Percentiles rank a stretch among this genome's conserved stretches.
Evolutionary conservation across 208 protist species (phyloP).

Genomic region (Crithidia bombi): DNA sequence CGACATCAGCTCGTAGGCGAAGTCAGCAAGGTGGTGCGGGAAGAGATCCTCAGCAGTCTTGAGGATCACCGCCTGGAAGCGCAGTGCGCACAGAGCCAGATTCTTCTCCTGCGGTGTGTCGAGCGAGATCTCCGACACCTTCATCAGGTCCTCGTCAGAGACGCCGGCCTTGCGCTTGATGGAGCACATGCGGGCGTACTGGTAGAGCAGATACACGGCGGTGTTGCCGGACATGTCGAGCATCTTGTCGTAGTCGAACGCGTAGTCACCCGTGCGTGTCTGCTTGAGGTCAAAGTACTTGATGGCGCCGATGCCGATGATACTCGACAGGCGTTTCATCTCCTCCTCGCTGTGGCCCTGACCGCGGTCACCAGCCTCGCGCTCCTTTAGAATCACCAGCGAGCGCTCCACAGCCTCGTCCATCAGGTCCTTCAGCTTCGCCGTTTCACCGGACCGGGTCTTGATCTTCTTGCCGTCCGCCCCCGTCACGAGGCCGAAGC

Average conservation of each 20-base stretch:
- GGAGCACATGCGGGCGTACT: conserved; percentile 96
- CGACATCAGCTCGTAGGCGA: conserved; percentile 94
- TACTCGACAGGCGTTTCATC: conserved; percentile 80
- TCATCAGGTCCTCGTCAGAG: conserved; percentile 56
- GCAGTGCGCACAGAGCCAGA: conserved; percentile 83
- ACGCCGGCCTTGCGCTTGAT: conserved; percentile 93
- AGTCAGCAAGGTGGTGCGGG: conserved; percentile 95
- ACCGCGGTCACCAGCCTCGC: conserved; percentile 72
- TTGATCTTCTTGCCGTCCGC: conserved; percentile 96
- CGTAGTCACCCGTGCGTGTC: conserved; percentile 94
- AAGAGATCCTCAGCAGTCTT: conserved; percentile 92
- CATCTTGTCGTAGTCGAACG: conserved; percentile 97
- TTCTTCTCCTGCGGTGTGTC: conserved; percentile 84
- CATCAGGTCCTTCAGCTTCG: conserved; percentile 95
- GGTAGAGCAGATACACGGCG: conserved; percentile 97
- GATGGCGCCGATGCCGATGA: conserved; percentile 95
- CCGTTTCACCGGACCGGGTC: conserved; percentile 95
- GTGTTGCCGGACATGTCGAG: conserved; percentile 97
- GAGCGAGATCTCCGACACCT: conserved; percentile 67
- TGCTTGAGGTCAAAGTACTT: conserved; percentile 98
- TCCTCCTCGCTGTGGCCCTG: conserved; percentile 87
- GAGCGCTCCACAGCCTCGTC: conserved; percentile 94
- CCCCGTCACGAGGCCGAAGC: conserved; percentile 94
- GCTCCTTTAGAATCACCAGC: conserved; percentile 80
- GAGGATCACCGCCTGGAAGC: conserved; percentile 89